These are phyloP conservation scores for Adansonia digitata DNA, from an alignment of 345 rosid genomes.

Conservation along the genomic window DNA sequence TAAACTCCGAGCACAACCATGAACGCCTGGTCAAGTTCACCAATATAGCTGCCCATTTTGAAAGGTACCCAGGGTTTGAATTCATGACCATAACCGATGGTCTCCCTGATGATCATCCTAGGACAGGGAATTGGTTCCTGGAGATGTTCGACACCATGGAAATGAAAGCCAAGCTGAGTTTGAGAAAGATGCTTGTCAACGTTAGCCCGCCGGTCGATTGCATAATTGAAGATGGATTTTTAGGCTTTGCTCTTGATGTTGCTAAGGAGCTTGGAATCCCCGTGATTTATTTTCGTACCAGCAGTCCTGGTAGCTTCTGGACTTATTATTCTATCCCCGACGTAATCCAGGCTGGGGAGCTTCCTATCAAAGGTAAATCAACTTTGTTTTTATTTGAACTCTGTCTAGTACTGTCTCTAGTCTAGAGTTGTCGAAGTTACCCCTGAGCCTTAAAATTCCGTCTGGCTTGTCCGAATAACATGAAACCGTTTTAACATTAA, in stretches of 20 bases:
- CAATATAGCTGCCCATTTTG: constrained; percentile 31
- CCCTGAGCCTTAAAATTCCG: no score
- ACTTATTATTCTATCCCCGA: constrained; percentile 25
- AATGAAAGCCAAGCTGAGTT: not conserved
- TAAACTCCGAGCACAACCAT: constrained; percentile 36
- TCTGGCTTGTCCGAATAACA: no score
- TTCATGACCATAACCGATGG: constrained; percentile 33
- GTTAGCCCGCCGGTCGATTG: constrained; percentile 22
- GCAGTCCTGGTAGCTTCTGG: constrained; percentile 33
- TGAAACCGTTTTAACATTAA: no score
- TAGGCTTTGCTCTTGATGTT: constrained; percentile 27
- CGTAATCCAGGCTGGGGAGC: constrained; percentile 32
- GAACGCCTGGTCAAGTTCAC: constrained; percentile 19
- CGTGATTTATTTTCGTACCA: constrained; percentile 28
- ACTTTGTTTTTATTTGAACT: not conserved
- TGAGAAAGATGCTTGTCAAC: constrained; percentile 20
- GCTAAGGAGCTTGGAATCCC: constrained; percentile 31
- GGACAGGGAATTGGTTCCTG: not conserved
- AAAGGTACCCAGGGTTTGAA: constrained; percentile 26
- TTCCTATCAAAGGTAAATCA: constrained; percentile 37
- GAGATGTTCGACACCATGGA: constrained; percentile 20
- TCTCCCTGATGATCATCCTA: constrained; percentile 27
- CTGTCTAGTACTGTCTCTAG: not conserved
- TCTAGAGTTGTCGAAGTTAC: no score
- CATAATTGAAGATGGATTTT: constrained; percentile 34